Percentiles rank a stretch among this genome's conserved stretches.
phyloP scores from a whole-genome alignment of 2,329 filamentous ascomycete genomes.

The Allantophomopsis cytisporea region DNA sequence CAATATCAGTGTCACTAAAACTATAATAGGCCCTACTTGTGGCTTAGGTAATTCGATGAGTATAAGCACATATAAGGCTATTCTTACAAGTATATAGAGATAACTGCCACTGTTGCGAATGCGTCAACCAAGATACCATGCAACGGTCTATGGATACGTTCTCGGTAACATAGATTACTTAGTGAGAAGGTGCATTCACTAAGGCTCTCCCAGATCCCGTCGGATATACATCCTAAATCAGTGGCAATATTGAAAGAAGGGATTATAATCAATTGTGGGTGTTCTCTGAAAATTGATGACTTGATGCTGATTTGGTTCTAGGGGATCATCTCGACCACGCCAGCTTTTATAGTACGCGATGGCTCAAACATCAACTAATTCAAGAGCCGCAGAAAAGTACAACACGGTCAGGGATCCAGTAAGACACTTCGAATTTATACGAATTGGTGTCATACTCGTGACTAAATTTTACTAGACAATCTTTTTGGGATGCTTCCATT shows the following conservation, averaged over 20 bases:
- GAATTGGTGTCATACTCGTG: no score
- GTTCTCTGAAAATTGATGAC: slow-evolving; percentile 1
- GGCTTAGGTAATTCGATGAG: slow-evolving; percentile 19
- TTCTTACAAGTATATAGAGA: slow-evolving; percentile 30
- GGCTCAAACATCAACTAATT: slow-evolving; percentile 35
- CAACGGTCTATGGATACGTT: slow-evolving; percentile 60
- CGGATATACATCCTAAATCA: slow-evolving; percentile 20
- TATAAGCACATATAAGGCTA: no score
- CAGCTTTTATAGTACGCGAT: slow-evolving; percentile 53
- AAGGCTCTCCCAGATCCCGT: slow-evolving; percentile 27
- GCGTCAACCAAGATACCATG: slow-evolving; percentile 56
- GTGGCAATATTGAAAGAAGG: slow-evolving; percentile 21
- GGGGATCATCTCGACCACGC: slow-evolving; percentile 55
- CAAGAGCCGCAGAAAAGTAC: slow-evolving; percentile 12
- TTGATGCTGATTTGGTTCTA: slow-evolving; percentile 18
- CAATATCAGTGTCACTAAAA: no score
- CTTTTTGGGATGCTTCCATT: slow-evolving; percentile 23
- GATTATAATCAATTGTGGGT: slow-evolving; percentile 35
- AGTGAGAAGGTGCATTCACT: slow-evolving; percentile 4
- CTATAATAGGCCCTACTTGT: slow-evolving; percentile 21
- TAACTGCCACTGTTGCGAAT: slow-evolving; percentile 55
- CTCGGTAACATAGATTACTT: slow-evolving; percentile 27
- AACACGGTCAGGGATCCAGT: slow-evolving; percentile 12
- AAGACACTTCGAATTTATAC: slow-evolving; percentile 6
- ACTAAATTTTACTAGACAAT: slow-evolving; percentile 15